Evolutionary conservation across 2,329 filamentous ascomycete genomes (phyloP).

Genomic region (Epicoccum nigrum): DNA sequence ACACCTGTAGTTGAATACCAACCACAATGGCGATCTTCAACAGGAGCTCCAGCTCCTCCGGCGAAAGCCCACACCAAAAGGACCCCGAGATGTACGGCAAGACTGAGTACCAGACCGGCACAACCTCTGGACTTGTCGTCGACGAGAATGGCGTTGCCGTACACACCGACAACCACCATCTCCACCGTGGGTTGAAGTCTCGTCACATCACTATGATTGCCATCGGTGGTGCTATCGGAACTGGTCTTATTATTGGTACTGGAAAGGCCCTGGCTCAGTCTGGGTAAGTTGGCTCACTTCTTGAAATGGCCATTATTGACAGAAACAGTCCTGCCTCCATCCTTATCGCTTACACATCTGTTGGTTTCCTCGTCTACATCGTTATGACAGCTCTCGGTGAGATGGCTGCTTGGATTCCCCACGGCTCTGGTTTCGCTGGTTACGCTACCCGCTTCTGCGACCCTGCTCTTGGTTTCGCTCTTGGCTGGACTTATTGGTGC

Average conservation of each 20-base stretch:
- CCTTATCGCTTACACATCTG: conserved; percentile 72
- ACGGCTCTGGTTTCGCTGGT: conserved; percentile 79
- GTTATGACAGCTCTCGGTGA: conserved; percentile 84
- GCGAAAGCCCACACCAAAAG: conserved; percentile 30
- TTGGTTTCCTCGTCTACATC: conserved; percentile 75
- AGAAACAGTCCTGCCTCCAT: conserved; percentile 65
- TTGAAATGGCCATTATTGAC: conserved; percentile 20
- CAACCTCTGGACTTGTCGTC: conserved; percentile 11
- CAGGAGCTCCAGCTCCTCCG: conserved; percentile 36
- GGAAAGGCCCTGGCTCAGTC: conserved; percentile 58
- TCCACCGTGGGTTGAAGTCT: conserved; percentile 61
- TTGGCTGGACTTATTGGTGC: conserved; percentile 68
- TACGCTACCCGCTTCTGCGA: conserved; percentile 82
- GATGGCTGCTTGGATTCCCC: conserved; percentile 83
- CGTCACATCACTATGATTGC: conserved; percentile 69
- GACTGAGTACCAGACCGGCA: conserved; percentile 29
- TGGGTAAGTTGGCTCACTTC: conserved; percentile 39
- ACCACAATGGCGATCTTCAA: conserved; percentile 36
- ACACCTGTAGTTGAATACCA: background rate
- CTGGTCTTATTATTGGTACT: conserved; percentile 74
- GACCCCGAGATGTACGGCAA: conserved; percentile 34
- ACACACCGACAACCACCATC: conserved; percentile 41
- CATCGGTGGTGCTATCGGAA: conserved; percentile 75
- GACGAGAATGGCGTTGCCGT: conserved; percentile 34
- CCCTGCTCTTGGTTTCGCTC: conserved; percentile 78